These are phyloP conservation scores for Penicillium malachiteum DNA, from an alignment of 495 filamentous ascomycete genomes.

Conservation along the genomic window DNA sequence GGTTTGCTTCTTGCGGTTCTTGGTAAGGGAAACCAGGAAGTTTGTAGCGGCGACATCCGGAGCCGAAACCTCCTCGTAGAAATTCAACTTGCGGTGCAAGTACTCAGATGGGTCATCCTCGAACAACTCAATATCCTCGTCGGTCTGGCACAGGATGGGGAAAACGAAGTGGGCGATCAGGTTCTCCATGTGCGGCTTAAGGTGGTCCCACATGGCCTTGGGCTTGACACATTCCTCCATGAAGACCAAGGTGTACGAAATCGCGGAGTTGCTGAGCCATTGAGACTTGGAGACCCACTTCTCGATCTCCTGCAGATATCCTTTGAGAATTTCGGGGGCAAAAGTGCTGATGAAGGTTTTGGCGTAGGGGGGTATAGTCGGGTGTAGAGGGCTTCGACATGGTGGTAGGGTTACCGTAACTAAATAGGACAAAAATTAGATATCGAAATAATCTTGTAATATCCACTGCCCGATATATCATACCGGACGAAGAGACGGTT, in stretches of 20 bases:
- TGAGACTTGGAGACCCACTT: constrained; percentile 93
- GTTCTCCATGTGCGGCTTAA: constrained; percentile 90
- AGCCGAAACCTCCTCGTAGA: constrained; percentile 93
- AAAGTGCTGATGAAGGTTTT: constrained; percentile 90
- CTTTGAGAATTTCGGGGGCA: constrained; percentile 91
- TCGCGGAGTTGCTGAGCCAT: constrained; percentile 91
- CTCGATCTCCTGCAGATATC: constrained; percentile 89
- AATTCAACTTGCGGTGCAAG: constrained; percentile 94
- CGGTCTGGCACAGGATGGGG: constrained; percentile 87
- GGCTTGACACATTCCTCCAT: constrained; percentile 97
- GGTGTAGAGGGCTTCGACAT: constrained; percentile 65
- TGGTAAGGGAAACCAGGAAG: constrained; percentile 91
- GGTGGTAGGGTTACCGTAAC: constrained; percentile 82
- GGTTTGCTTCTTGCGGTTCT: constrained; percentile 91
- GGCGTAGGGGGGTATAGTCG: constrained; percentile 73
- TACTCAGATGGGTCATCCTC: constrained; percentile 93
- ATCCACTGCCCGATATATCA: constrained; percentile 22
- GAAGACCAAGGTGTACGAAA: constrained; percentile 89
- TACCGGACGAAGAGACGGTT: constrained; percentile 94
- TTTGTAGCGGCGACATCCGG: constrained; percentile 97
- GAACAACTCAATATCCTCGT: constrained; percentile 93
- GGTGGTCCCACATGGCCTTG: constrained; percentile 90
- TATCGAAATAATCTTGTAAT: constrained; percentile 5
- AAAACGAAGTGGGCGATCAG: constrained; percentile 93
- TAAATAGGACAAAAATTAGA: constrained; percentile 29